Evolutionary conservation across 2,329 filamentous ascomycete genomes (phyloP).

Genomic region (Raffaelea albimanens): DNA sequence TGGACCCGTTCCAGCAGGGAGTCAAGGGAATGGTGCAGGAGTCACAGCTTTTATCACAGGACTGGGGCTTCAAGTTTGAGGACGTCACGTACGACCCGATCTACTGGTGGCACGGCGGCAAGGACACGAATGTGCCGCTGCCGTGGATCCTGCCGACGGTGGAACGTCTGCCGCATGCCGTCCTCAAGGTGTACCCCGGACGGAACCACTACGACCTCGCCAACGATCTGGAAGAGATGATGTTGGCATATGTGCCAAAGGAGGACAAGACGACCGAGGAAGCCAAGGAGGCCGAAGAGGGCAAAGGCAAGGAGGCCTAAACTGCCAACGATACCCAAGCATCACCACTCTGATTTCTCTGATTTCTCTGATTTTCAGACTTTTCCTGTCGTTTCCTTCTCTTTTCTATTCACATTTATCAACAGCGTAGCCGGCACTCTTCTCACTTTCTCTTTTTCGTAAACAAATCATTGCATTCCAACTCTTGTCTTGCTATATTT

Average conservation of each 20-base stretch:
- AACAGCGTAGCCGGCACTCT: too few species aligned
- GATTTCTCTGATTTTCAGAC: too few species aligned
- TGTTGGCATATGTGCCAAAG: slow-evolving; percentile 2
- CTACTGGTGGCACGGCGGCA: slow-evolving; percentile 23
- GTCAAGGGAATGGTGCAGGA: slow-evolving; percentile 18
- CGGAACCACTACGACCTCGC: slow-evolving; percentile 19
- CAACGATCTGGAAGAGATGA: slow-evolving; percentile 7
- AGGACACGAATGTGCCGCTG: slow-evolving; percentile 23
- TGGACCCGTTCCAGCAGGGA: slow-evolving; percentile 21
- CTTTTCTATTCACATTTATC: too few species aligned
- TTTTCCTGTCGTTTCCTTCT: too few species aligned
- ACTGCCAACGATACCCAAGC: background rate
- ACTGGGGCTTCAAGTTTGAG: slow-evolving; percentile 22
- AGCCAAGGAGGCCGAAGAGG: background rate
- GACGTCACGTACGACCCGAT: slow-evolving; percentile 18
- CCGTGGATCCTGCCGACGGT: slow-evolving; percentile 26
- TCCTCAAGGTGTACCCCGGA: slow-evolving; percentile 22
- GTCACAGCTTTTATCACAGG: slow-evolving; percentile 18
- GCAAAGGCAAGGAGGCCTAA: background rate
- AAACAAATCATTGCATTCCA: too few species aligned
- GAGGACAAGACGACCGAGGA: background rate
- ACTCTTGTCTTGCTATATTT: too few species aligned
- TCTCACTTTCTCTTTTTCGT: too few species aligned
- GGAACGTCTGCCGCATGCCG: slow-evolving; percentile 22
- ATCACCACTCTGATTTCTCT: too few species aligned